Evolutionary conservation across 2,329 filamentous ascomycete genomes (phyloP).

Genomic region (Aureobasidium lini): DNA sequence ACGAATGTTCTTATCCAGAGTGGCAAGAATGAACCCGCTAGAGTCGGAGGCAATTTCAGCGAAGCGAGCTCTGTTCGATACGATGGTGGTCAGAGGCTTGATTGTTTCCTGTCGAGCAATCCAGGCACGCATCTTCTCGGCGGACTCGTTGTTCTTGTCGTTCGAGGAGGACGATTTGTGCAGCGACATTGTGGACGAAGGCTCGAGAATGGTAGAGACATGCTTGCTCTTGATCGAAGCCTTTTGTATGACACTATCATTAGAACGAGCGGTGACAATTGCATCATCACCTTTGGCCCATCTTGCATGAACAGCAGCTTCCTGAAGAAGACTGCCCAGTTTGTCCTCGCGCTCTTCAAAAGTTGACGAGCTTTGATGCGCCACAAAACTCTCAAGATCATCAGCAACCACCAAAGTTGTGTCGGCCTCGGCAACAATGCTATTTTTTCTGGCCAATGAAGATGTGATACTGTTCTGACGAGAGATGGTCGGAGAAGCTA

Average conservation of each 20-base stretch:
- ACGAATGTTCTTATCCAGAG: slow-evolving; percentile 40
- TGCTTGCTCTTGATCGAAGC: slow-evolving; percentile 32
- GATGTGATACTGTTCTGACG: slow-evolving; percentile 7
- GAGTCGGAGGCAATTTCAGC: slow-evolving; percentile 39
- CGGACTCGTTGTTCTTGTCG: slow-evolving; percentile 18
- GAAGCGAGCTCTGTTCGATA: slow-evolving; percentile 42
- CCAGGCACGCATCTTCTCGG: slow-evolving; percentile 32
- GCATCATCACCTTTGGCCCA: slow-evolving; percentile 22
- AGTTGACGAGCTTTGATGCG: slow-evolving; percentile 13
- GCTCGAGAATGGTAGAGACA: slow-evolving; percentile 31
- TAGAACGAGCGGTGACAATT: slow-evolving; percentile 1
- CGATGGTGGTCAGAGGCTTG: slow-evolving; percentile 39
- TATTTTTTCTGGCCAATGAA: neutral
- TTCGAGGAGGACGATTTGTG: slow-evolving; percentile 19
- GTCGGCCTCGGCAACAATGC: slow-evolving; percentile 6
- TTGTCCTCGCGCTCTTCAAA: slow-evolving; percentile 24
- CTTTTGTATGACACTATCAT: neutral
- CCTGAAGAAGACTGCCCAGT: slow-evolving; percentile 24
- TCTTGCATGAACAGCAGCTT: slow-evolving; percentile 28
- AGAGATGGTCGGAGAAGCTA: neutral
- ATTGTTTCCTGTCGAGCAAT: slow-evolving; percentile 37
- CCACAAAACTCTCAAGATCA: slow-evolving; percentile 14
- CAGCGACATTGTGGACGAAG: slow-evolving; percentile 15
- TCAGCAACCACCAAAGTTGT: slow-evolving; percentile 15
- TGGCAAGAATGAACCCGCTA: slow-evolving; percentile 39